Base-by-base conservation (phyloP, 2,329 filamentous ascomycete genomes). In the Penicillium polonicum region DNA sequence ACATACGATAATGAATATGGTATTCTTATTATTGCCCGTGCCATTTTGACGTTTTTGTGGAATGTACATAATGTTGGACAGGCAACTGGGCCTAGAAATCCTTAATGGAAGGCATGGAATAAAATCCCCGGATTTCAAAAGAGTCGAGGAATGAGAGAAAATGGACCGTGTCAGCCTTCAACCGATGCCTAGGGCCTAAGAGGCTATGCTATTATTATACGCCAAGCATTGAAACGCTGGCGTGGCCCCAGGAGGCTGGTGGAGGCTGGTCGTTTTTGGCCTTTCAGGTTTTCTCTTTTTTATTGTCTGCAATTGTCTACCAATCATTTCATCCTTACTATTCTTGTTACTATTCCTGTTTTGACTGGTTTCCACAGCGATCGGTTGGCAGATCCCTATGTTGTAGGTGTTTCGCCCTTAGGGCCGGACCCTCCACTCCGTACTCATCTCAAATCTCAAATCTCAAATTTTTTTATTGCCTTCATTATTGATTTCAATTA, bases 1-100 rank as follows among this genome's bases (percentile, higher is more conserved):
- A 65, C 71, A 49, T 65, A 74, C 72, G 29, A 73, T 64, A 39
- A 74, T 69, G 39, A 71, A 67, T 55, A 68, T 62, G 27, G 58
- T 65, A 31, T 71, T 70, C 39, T 67, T 67, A 13, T 43, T 33
- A 33, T 15, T 23, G 23, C 23, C 23, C 23, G 23, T 44, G 25
- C 41, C 43, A 33, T 64, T 39, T 21, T 38, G 57, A 29, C 64
- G 60, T 59, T 67, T 67, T 42, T 60, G 60, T 45, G 61, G 64
- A 58, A 67, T 64, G 41, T 67, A 67, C 65, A 67, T 67, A 49
- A 50, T 61, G 55, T 29, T 23, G 57, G 27, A 55, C 58, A 62
- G 58, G 56, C 58, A 59, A 45, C 38, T 48, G 45, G 57, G 55
- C 61, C 58, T 62, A 62, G 45, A 59, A 52, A 63, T 60, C 31